Evolutionary conservation across 176 grass and related monocot genomes (phyloP), one percentile per base, ranked within the genome.

Genomic region (Typha latifolia): DNA sequence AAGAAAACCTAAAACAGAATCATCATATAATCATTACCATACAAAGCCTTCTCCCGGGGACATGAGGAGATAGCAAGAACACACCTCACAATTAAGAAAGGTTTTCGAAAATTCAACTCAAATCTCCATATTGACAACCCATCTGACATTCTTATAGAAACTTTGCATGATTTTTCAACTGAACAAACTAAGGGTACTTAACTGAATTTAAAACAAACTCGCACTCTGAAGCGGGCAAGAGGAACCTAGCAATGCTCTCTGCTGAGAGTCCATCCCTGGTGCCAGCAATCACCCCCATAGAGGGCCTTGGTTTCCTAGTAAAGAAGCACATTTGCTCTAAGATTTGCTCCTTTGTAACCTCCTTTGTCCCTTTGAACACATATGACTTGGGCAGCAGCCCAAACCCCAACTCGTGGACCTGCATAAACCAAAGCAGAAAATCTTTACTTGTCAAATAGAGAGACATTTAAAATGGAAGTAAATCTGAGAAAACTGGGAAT

Each of bases 251-350:
- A 69, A 91, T 84, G 63, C 88, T 96, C 72, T 89, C 72, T 66
- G 78, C 43, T 51, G 92, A 82, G 69, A 96, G 80, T 24, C 88
- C 92, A 79, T 91, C 88, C 73, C 82, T 88, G 32, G 80, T 37
- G 0, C 85, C 82, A 2, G 92, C 80, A 2, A 91, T 91, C 55
- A 96, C 92, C 66, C 92, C 88, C 19, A 87, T 59, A 56, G 66
- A 80, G 22, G 92, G 88, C 62, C 79, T 96, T 75, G 73, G 77
- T 56, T 74, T 91, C 56, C 85, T 73, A 62, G 72, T 62, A 80
- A 91, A 91, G 74, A 96, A 91, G 53, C 85, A 66, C 92, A 96
- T 89, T 83, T 91, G 77, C n/a, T 96, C 92, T 66, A 96, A 61
- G 74, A 96, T 70, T 81, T 96, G 85, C 49, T 96, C 92, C 72